Conservation (phyloP, 306 rosid species). For the Trifolium pratense region DNA sequence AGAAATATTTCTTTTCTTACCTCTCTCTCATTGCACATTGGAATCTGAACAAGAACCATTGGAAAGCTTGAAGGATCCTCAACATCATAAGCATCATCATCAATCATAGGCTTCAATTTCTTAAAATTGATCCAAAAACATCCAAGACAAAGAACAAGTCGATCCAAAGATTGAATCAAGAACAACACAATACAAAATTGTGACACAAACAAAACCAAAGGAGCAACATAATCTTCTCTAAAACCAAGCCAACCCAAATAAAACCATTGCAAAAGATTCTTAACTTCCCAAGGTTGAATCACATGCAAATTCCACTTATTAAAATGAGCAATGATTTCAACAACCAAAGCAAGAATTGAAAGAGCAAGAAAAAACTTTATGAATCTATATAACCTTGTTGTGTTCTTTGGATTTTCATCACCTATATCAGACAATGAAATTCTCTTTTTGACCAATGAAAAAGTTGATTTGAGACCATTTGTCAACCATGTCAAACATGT, state of each 20-base stretch:
- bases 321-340: slow-evolving; percentile 85
- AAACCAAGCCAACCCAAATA: slow-evolving; percentile 81
- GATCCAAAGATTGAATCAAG: slow-evolving; percentile 90
- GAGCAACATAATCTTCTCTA: slow-evolving; percentile 84
- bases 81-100: slow-evolving; percentile 58
- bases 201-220: slow-evolving; percentile 66
- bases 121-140: slow-evolving; percentile 95
- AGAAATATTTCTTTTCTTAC: slow-evolving; percentile 44
- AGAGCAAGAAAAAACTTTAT: slow-evolving; percentile 67
- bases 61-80: slow-evolving; percentile 79
- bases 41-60: slow-evolving; percentile 95
- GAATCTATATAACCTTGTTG: slow-evolving; percentile 74
- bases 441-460: slow-evolving; percentile 69
- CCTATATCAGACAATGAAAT: slow-evolving; percentile 62
- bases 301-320: slow-evolving; percentile 78
- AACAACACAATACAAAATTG: slow-evolving; percentile 82
- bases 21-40: slow-evolving; percentile 99
- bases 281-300: slow-evolving; percentile 83
- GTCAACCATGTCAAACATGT: slow-evolving; percentile 77
- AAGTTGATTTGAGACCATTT: slow-evolving; percentile 44
- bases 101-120: slow-evolving; percentile 73
- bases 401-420: slow-evolving; percentile 62
- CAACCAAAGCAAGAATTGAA: slow-evolving; percentile 62
- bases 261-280: slow-evolving; percentile 68
- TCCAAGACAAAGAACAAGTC: slow-evolving; percentile 85